Evolutionary conservation across 495 filamentous ascomycete species (phyloP).

Genomic region (Amorphotheca resinae): DNA sequence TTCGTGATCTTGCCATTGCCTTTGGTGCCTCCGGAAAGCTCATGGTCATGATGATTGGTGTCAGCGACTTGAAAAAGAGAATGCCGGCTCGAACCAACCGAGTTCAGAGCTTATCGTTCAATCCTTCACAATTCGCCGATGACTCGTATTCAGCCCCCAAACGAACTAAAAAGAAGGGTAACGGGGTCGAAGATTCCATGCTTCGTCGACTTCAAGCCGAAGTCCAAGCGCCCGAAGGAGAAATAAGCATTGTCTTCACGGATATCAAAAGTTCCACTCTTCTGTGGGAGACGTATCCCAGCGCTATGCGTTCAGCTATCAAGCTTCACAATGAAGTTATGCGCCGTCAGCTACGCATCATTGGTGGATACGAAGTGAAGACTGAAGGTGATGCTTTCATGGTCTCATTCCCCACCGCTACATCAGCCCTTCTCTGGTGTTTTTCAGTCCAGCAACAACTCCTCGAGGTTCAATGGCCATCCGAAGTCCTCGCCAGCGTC

Average conservation of each 20-base stretch:
- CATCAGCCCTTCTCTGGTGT: slow-evolving; percentile 85
- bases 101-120: slow-evolving; percentile 60
- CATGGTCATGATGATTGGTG: slow-evolving; percentile 96
- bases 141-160: slow-evolving; percentile 47
- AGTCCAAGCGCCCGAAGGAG: slow-evolving; percentile 79
- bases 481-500: slow-evolving; percentile 77
- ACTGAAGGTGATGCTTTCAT: slow-evolving; percentile 99
- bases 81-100: slow-evolving; percentile 55
- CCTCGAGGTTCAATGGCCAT: slow-evolving; percentile 81
- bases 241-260: slow-evolving; percentile 90
- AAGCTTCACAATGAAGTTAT: slow-evolving; percentile 93
- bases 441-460: slow-evolving; percentile 86
- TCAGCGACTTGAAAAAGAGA: slow-evolving; percentile 76
- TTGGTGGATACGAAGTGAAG: slow-evolving; percentile 97
- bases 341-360: slow-evolving; percentile 80
- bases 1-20: slow-evolving; percentile 88
- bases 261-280: slow-evolving; percentile 98
- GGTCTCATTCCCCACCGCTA: slow-evolving; percentile 94
- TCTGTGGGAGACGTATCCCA: slow-evolving; percentile 91
- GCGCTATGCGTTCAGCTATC: slow-evolving; percentile 90
- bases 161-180: slow-evolving; percentile 54
- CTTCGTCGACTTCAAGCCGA: slow-evolving; percentile 74
- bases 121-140: slow-evolving; percentile 55
- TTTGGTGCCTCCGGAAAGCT: slow-evolving; percentile 89
- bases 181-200: slow-evolving; percentile 65